Percentiles rank a stretch among this genome's conserved stretches.
phyloP scores from a whole-genome alignment of 208 protist species.

The Acanthamoeba rhysodes region DNA sequence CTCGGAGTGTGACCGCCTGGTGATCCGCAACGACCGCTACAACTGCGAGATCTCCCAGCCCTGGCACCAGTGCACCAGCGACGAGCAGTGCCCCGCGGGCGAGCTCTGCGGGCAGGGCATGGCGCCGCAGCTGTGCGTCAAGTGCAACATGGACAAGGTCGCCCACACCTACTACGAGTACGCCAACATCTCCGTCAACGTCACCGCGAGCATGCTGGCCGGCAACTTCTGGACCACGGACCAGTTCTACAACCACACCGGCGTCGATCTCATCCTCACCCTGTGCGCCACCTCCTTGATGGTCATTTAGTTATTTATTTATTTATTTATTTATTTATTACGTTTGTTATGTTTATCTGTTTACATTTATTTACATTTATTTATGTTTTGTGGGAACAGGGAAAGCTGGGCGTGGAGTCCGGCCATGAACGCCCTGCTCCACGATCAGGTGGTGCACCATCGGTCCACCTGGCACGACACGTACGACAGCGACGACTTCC shows the following conservation, averaged over 20 bases:
- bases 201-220: slow-evolving; percentile 8
- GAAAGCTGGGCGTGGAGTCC: slow-evolving; percentile 22
- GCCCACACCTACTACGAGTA: neutral
- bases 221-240: slow-evolving; percentile 15
- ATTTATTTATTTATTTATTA: neutral
- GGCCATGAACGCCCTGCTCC: neutral
- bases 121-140: neutral
- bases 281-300: neutral
- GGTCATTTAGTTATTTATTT: too few relatives aligned
- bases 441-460: neutral
- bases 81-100: neutral
- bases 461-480: neutral
- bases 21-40: neutral
- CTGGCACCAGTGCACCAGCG: neutral
- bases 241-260: slow-evolving; percentile 29
- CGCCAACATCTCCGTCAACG: neutral
- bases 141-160: neutral
- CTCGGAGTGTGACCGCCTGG: neutral
- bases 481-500: neutral
- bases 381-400: too few relatives aligned
- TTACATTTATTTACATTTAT: neutral
- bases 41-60: neutral
- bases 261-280: slow-evolving; percentile 8
- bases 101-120: neutral
- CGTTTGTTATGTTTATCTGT: neutral